These are phyloP conservation scores for Neurospora sp. DNA, from an alignment of 495 filamentous ascomycete genomes.

Conservation along the genomic window DNA sequence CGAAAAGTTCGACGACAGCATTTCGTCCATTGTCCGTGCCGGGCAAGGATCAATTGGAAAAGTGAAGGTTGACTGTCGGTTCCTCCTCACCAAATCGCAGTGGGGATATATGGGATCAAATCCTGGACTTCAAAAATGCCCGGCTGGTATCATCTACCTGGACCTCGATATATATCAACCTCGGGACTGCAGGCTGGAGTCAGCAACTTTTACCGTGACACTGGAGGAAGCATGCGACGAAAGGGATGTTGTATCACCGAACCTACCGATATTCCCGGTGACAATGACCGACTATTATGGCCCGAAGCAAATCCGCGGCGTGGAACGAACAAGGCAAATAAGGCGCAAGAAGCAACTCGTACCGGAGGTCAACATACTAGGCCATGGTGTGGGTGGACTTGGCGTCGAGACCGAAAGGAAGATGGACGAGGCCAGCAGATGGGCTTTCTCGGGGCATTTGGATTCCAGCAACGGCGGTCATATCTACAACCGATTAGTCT, in stretches of 20 bases:
- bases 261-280: neutral
- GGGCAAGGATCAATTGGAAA: constrained; percentile 7
- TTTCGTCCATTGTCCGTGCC: neutral
- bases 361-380: constrained; percentile 4
- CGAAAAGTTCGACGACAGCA: neutral
- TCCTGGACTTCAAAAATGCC: neutral
- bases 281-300: constrained; percentile 14
- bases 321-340: constrained; percentile 2
- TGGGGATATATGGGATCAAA: constrained; percentile 22
- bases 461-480: constrained; percentile 1
- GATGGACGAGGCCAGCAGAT: constrained; percentile 3
- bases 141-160: constrained; percentile 25
- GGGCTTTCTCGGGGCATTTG: constrained; percentile 6
- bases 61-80: constrained; percentile 21
- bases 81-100: constrained; percentile 22
- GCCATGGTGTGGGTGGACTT: constrained; percentile 9
- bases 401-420: constrained; percentile 7
- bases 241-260: neutral
- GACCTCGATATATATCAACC: constrained; percentile 23
- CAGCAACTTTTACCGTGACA: constrained; percentile 19
- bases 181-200: constrained; percentile 18
- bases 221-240: constrained; percentile 13
- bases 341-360: constrained; percentile 1
- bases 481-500: constrained; percentile 17
- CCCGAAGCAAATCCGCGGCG: constrained; percentile 4